phyloP scores from a whole-genome alignment of 768 basidiomycete genomes.

The Leccinum obscurum region DNA sequence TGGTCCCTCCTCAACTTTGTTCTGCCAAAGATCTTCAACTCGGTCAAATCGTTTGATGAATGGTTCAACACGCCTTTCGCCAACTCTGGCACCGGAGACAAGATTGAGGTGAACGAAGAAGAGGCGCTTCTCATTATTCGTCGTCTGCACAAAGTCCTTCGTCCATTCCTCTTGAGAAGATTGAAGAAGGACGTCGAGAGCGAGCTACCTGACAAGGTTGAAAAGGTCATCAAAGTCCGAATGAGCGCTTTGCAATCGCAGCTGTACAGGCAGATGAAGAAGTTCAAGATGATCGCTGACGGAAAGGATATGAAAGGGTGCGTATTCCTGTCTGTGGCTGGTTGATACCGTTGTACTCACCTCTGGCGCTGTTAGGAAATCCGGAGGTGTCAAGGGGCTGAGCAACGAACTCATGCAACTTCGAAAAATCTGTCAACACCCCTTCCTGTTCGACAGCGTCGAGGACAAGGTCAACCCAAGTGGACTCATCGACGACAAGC shows the following conservation, averaged over 20 bases:
- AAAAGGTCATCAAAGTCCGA: conserved; percentile 95
- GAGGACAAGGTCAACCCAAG: conserved; percentile 91
- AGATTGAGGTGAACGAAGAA: conserved; percentile 99
- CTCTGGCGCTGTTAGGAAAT: conserved; percentile 46
- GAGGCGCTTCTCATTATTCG: conserved; percentile 96
- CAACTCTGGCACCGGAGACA: conserved; percentile 95
- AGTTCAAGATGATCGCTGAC: conserved; percentile 95
- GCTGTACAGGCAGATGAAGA: conserved; percentile 97
- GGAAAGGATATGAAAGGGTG: conserved; percentile 77
- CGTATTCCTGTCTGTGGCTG: conserved; percentile 19
- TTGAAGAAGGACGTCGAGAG: conserved; percentile 97
- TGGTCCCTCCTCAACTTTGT: conserved; percentile 97
- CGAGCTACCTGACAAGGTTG: conserved; percentile 95
- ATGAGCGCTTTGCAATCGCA: conserved; percentile 93
- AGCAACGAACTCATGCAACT: conserved; percentile 98
- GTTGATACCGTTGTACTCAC: conserved; percentile 8
- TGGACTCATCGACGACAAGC: conserved; percentile 78
- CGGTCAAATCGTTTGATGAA: conserved; percentile 98
- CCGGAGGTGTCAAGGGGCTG: conserved; percentile 79
- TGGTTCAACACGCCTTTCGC: conserved; percentile 99
- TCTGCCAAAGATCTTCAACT: conserved; percentile 95
- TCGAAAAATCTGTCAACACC: conserved; percentile 97
- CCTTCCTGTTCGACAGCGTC: conserved; percentile 93
- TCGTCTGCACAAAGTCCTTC: conserved; percentile 92
- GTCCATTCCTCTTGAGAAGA: conserved; percentile 89